Base-by-base conservation (phyloP, 345 rosid species). In the Aegle marmelos region DNA sequence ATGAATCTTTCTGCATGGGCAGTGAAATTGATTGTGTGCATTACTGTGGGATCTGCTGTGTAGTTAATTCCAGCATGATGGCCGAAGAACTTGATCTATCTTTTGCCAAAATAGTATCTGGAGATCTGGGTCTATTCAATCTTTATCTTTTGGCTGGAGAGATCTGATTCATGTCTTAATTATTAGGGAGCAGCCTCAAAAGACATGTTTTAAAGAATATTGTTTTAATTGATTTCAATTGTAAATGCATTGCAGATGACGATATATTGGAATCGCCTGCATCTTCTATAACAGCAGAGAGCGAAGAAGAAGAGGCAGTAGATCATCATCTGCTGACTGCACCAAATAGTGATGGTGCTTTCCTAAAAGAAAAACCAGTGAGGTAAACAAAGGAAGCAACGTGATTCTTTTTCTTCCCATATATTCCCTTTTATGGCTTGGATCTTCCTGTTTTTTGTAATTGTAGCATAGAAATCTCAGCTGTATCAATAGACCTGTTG, bases 251-350 rank as follows among this genome's bases (percentile, higher is more conserved):
- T 75, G 82, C 73, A 80, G 87, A 86, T 73, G 91, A 88, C 65
- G 99, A 89, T 39, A 85, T 81, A 61, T 83, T 87, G 60, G 90
- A 79, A 63, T 94, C 99, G n/a, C 77, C 75, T 78, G 85, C 77
- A 68, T 91, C 97, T 39, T 90, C 91, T 48, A 73, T 78, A 34
- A 74, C 91, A 57, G 81, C 27, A n/a, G 91, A 83, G 57, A 90
- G 92, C n/a, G 95, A 88, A 78, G 97, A 83, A 79, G 95, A 88
- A 79, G 95, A 88, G 83, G 93, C 83, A 71, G 79, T 87, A 79
- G 85, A 87, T 85, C 93, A 90, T 72, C 94, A 88, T 84, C 89
- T 94, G 81, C 88, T 94, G 75, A 83, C 88, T 39, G 48, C 78
- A 63, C 87, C 89, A 9, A 89, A 90, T 73, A 88, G 91, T 62